phyloP scores from a whole-genome alignment of 2,329 filamentous ascomycete species.

The Fonsecaea nubica region DNA sequence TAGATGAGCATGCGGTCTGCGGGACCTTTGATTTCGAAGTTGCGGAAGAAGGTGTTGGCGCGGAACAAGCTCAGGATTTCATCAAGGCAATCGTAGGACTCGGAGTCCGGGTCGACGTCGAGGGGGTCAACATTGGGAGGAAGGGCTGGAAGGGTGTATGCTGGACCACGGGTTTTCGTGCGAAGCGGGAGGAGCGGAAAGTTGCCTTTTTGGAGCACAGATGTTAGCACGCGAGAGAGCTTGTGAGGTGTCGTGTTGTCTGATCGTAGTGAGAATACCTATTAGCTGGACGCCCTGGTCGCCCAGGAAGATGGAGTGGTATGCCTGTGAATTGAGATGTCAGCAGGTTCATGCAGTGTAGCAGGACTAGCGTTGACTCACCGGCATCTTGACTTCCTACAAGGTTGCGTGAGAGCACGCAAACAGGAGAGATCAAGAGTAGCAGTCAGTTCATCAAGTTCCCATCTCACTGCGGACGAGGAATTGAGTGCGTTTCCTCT shows the following conservation, averaged over 20 bases:
- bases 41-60: constrained; percentile 98
- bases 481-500: neutral
- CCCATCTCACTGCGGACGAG: neutral
- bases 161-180: constrained; percentile 93
- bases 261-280: constrained; percentile 50
- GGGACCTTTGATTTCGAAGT: constrained; percentile 97
- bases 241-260: neutral
- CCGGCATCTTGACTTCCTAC: constrained; percentile 20
- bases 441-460: neutral
- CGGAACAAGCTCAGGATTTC: constrained; percentile 92
- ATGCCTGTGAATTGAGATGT: constrained; percentile 67
- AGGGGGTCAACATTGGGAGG: constrained; percentile 60
- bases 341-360: constrained; percentile 3
- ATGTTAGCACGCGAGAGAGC: constrained; percentile 7
- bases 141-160: constrained; percentile 77
- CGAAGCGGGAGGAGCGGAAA: constrained; percentile 93
- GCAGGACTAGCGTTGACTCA: neutral
- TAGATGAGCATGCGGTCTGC: constrained; percentile 95
- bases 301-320: constrained; percentile 95
- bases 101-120: constrained; percentile 76
- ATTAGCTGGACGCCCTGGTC: constrained; percentile 72
- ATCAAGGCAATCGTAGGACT: constrained; percentile 95
- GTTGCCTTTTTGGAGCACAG: constrained; percentile 66
- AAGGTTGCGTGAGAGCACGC: neutral
- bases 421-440: neutral